phyloP scores from a whole-genome alignment of 768 basidiomycete species.

The Pleurotus cornucopiae region DNA sequence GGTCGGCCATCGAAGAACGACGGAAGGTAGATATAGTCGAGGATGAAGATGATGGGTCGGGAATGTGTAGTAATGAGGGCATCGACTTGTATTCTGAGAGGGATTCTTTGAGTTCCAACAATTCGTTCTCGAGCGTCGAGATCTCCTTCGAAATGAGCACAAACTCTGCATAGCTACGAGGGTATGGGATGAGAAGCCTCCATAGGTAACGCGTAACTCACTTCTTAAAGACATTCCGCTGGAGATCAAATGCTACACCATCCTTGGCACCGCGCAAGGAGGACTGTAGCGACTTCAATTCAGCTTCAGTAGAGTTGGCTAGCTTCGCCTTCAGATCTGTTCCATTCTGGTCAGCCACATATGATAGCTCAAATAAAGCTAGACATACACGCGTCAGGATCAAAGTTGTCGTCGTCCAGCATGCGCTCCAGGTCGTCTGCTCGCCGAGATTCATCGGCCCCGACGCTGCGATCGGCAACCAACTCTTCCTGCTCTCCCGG shows the following conservation, averaged over 20 bases:
- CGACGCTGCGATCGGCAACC: conserved; percentile 30
- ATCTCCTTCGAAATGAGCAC: conserved; percentile 97
- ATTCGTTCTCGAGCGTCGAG: conserved; percentile 91
- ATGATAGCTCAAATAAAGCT: conserved; percentile 9
- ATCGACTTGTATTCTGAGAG: conserved; percentile 95
- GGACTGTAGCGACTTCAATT: conserved; percentile 71
- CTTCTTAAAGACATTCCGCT: conserved; percentile 96
- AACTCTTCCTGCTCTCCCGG: conserved; percentile 41
- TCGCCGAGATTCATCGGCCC: conserved; percentile 33
- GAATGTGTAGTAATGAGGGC: conserved; percentile 89
- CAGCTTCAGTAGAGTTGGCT: conserved; percentile 85
- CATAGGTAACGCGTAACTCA: conserved; percentile 17
- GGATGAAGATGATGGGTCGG: conserved; percentile 62
- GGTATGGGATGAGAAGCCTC: too few relatives aligned
- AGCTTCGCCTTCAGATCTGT: conserved; percentile 78
- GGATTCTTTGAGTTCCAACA: conserved; percentile 93
- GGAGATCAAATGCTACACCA: conserved; percentile 74
- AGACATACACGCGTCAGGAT: conserved; percentile 82
- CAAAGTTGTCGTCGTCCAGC: conserved; percentile 77
- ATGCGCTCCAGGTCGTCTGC: conserved; percentile 55
- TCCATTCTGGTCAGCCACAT: neutral
- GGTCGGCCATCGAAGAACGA: conserved; percentile 94
- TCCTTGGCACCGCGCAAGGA: conserved; percentile 68
- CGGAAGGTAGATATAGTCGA: conserved; percentile 33
- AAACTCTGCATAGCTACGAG: conserved; percentile 87